These are phyloP conservation scores for Pholiota adiposa DNA, from an alignment of 1,284 basidiomycete genomes.

Conservation along the genomic window DNA sequence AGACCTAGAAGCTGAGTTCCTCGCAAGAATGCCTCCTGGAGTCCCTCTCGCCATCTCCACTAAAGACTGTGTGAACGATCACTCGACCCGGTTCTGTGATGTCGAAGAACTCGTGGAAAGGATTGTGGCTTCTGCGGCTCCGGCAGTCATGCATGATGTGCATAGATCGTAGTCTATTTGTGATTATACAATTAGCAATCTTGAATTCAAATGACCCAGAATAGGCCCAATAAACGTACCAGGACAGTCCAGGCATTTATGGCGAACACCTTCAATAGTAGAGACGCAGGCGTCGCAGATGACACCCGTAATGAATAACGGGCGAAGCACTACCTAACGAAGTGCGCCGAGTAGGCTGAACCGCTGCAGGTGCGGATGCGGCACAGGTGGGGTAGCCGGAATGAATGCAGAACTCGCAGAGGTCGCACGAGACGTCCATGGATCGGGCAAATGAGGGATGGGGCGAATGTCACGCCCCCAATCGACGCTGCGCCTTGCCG, in stretches of 20 bases:
- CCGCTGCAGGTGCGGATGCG: not conserved
- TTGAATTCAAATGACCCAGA: conserved; percentile 2
- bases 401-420: conserved; percentile 2
- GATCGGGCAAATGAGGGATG: conserved; percentile 23
- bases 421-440: conserved; percentile 13
- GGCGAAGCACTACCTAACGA: conserved; percentile 15
- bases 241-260: conserved; percentile 77
- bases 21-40: conserved; percentile 10
- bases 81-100: conserved; percentile 67
- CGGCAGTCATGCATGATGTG: conserved; percentile 52
- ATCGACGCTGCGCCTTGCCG: conserved; percentile 20
- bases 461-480: conserved; percentile 9
- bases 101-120: conserved; percentile 72
- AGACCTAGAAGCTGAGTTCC: conserved; percentile 4
- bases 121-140: conserved; percentile 53
- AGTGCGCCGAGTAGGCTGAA: not conserved
- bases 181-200: not conserved
- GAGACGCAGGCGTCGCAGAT: conserved; percentile 62
- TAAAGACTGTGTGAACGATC: conserved; percentile 62
- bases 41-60: conserved; percentile 38
- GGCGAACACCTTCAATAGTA: conserved; percentile 62
- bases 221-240: conserved; percentile 39
- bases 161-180: conserved; percentile 73
- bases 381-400: not conserved
- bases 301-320: conserved; percentile 47